Base-by-base conservation (phyloP, 2,329 filamentous ascomycete genomes). In the Botrytis porri region DNA sequence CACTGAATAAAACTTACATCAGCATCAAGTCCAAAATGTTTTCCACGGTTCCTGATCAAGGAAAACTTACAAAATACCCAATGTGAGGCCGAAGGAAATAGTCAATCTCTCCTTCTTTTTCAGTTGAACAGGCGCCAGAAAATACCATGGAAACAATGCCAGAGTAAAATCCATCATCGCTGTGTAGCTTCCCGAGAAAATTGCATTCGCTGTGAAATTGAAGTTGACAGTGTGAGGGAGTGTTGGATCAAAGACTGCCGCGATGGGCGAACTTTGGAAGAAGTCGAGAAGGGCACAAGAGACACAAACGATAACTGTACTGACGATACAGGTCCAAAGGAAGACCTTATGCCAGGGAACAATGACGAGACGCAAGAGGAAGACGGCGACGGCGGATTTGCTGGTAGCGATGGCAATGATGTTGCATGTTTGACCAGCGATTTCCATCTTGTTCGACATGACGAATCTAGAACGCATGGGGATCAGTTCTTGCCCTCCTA, bases 81-180 rank as follows among this genome's bases (percentile, higher is more conserved):
- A 32, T 29, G 43, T 64, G 54, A 71, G 69, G n/a, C 60, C 69
- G 51, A 63, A 57, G 5, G 35, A 71, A 51, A 71, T 63, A n/a
- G 60, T 64, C 60, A 54, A 25, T 29, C 43, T 71, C 59, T 71
- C 69, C 43, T 64, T 71, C 43, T 25, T 63, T 25, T 29, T 63
- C 18, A 71, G 48, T 20, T 41, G 69, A n/a, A 71, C 69, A 16
- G 14, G 32, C 3, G 69, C 59, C 8, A 71, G 5, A 37, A 71
- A 71, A 32, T 64, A 64, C 69, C 69, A 71, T 25, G 69, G 69
- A 25, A 71, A 71, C n/a, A 71, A 43, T 6, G 69, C 69, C 35
- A 71, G 32, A 12, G 48, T 35, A 18, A 71, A 63, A 64, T 71
- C 69, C 43, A 71, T 71, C 29, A 71, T 18, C 7, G 60, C 45